Conservation (phyloP, 2,329 filamentous ascomycete genomes). For the Penicillium sclerotiorum region DNA sequence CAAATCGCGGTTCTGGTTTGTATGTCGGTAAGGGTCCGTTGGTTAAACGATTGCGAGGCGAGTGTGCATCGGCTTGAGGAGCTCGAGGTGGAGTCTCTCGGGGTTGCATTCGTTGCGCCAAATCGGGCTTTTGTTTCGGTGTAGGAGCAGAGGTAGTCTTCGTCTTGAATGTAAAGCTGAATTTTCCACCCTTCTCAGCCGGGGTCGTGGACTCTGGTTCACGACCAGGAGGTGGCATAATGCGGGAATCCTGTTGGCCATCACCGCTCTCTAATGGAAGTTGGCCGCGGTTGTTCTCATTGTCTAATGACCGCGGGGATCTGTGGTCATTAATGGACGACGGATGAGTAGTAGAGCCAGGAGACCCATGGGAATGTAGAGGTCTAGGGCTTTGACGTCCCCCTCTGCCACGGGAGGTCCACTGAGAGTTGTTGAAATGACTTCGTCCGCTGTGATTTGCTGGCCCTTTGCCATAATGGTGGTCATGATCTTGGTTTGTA, state of each 20-base stretch:
- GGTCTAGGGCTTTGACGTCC: conserved; percentile 45
- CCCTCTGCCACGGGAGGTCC: conserved; percentile 64
- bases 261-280: conserved; percentile 41
- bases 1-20: conserved; percentile 44
- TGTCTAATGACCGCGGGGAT: conserved; percentile 50
- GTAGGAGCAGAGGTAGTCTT: conserved; percentile 64
- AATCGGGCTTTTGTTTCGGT: conserved; percentile 54
- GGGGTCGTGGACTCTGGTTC: conserved; percentile 59
- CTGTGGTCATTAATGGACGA: conserved; percentile 38
- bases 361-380: conserved; percentile 37
- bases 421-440: conserved; percentile 70
- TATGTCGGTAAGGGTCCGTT: conserved; percentile 41
- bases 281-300: conserved; percentile 61
- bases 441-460: conserved; percentile 56
- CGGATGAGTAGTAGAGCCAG: conserved; percentile 30
- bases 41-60: conserved; percentile 43
- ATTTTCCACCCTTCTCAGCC: conserved; percentile 64
- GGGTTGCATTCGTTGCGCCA: conserved; percentile 50
- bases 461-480: conserved; percentile 45
- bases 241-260: conserved; percentile 37
- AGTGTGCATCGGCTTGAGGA: conserved; percentile 32
- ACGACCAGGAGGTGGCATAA: conserved; percentile 60
- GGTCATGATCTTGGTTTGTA: conserved; percentile 52
- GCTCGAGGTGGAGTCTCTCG: conserved; percentile 42
- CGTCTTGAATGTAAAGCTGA: conserved; percentile 91